Conservation (phyloP, 371 early-diverging fungal genomes). For the Mortierella sp. region DNA sequence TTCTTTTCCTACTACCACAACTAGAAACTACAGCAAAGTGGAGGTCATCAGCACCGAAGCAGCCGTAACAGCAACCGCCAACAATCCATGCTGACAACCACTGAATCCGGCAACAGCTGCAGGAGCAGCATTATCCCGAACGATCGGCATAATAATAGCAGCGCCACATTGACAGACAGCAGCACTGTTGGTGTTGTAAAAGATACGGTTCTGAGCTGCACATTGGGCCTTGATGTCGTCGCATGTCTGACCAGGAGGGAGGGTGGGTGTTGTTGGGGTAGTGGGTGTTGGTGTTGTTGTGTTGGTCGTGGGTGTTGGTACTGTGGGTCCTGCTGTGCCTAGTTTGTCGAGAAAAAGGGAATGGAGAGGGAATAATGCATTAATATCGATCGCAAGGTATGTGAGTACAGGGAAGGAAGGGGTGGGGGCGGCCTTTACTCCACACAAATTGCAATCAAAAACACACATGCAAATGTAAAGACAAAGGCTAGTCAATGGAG, state of each 20-base stretch:
- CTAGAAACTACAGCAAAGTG: background rate
- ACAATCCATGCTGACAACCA: background rate
- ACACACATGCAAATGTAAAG: background rate
- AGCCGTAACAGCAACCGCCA: background rate
- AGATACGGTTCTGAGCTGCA: conserved; percentile 27
- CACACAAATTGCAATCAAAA: background rate
- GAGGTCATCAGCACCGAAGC: background rate
- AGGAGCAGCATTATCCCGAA: background rate
- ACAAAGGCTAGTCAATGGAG: no score
- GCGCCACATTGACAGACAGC: background rate
- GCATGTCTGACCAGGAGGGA: conserved; percentile 21
- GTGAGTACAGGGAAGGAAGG: no score
- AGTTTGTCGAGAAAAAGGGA: background rate
- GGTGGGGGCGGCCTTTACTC: no score
- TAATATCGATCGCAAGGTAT: background rate
- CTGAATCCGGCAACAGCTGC: background rate
- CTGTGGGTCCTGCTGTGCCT: background rate
- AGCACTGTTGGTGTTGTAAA: background rate
- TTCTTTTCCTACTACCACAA: background rate
- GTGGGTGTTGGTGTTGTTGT: conserved; percentile 5
- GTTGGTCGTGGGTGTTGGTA: background rate
- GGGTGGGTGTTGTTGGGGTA: conserved; percentile 20
- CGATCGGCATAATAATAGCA: background rate
- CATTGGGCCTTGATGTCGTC: conserved; percentile 46
- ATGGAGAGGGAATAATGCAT: background rate